Percentiles rank a stretch among this genome's conserved stretches.
Evolutionary conservation across 345 rosid species (phyloP).

Genomic region (Microcos paniculata): DNA sequence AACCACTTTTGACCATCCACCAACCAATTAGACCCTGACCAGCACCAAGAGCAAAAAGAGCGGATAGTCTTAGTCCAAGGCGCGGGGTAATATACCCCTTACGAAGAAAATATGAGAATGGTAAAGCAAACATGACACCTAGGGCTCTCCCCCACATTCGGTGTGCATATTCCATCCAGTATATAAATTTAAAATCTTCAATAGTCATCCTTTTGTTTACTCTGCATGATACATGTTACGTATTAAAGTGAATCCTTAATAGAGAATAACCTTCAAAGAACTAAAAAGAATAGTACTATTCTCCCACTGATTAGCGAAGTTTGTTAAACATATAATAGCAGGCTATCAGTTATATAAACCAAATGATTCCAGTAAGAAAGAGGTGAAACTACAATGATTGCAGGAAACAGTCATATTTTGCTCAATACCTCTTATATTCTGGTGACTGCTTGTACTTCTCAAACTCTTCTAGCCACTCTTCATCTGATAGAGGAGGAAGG

Average conservation of each 20-base stretch:
- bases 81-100: constrained; percentile 80
- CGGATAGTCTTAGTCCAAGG: constrained; percentile 78
- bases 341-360: background rate
- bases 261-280: background rate
- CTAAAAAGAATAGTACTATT: background rate
- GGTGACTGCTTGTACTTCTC: constrained; percentile 89
- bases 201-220: constrained; percentile 90
- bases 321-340: background rate
- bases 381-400: background rate
- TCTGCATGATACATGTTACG: constrained; percentile 30
- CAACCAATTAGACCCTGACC: constrained; percentile 97
- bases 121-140: constrained; percentile 95
- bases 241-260: background rate
- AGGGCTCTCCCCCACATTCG: constrained; percentile 99
- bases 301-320: background rate
- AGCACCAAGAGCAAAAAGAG: constrained; percentile 91
- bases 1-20: constrained; percentile 99
- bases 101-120: constrained; percentile 87
- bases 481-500: constrained; percentile 82
- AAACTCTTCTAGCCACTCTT: constrained; percentile 79
- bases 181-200: constrained; percentile 92
- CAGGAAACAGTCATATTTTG: background rate
- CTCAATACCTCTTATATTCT: constrained; percentile 65
- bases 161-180: constrained; percentile 98
- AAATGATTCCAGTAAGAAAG: background rate